A percentile compares a stretch with the other conserved stretches of the same genome.
Evolutionary conservation across 2,329 filamentous ascomycete genomes (phyloP).

Genomic region (Apiospora saccharicola): DNA sequence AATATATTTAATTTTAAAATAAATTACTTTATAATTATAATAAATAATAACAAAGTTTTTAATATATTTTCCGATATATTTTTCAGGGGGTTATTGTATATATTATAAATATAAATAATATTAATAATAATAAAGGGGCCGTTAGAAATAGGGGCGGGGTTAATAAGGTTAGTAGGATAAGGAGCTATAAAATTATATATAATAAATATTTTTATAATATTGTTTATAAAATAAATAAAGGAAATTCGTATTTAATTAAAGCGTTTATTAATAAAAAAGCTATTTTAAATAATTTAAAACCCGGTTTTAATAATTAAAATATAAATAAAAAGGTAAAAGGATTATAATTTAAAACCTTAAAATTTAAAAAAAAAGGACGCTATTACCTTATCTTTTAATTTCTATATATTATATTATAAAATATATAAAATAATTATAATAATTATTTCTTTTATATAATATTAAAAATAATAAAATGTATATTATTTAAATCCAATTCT

Average conservation of each 20-base stretch:
- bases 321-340: not conserved
- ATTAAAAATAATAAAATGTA: not conserved
- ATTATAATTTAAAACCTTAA: not conserved
- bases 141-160: not conserved
- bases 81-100: not conserved
- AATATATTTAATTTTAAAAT: not conserved
- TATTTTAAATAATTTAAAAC: not conserved
- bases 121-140: not conserved
- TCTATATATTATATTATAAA: conserved; percentile 14
- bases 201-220: not conserved
- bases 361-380: not conserved
- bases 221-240: not conserved
- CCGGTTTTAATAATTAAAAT: not conserved
- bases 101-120: not conserved
- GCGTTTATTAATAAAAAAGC: not conserved
- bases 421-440: not conserved
- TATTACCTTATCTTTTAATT: not conserved
- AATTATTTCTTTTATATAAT: not conserved
- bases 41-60: too few relatives aligned
- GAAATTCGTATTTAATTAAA: not conserved
- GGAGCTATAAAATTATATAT: not conserved
- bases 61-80: too few relatives aligned
- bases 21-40: not conserved
- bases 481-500: not conserved
- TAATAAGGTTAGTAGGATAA: not conserved